Conservation (phyloP, 2,329 filamentous ascomycete genomes). For the Cercospora sp. region DNA sequence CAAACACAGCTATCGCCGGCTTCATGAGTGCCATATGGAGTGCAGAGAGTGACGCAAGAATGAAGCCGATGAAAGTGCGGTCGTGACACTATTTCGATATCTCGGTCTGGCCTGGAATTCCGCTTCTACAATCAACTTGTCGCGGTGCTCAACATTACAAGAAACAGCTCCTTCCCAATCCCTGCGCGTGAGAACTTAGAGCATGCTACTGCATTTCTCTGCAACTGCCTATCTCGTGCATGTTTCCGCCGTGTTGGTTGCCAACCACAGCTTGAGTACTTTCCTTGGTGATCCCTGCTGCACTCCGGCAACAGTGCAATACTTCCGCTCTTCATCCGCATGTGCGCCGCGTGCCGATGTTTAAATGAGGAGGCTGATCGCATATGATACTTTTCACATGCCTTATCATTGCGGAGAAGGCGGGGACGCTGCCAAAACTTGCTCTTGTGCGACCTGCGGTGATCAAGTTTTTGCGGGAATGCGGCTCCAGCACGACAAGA, state of each 20-base stretch:
- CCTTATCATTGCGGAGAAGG: constrained; percentile 7
- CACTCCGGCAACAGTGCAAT: background rate
- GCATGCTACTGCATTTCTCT: background rate
- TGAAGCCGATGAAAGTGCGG: background rate
- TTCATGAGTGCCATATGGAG: constrained; percentile 4
- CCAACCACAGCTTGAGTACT: background rate
- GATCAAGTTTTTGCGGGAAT: background rate
- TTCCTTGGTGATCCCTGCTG: background rate
- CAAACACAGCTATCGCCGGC: constrained; percentile 13
- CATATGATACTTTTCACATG: constrained; percentile 11
- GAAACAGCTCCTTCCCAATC: background rate
- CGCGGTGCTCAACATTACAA: background rate
- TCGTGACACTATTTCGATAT: background rate
- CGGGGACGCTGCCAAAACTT: constrained; percentile 1
- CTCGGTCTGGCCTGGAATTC: background rate
- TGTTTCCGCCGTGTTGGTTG: background rate
- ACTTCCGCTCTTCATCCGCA: background rate
- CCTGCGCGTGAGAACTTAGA: background rate
- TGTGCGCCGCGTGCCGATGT: background rate
- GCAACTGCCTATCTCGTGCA: background rate
- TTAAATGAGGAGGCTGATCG: background rate
- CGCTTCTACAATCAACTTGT: background rate
- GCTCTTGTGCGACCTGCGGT: constrained; percentile 6
- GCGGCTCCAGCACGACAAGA: background rate
- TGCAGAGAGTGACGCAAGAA: background rate